A percentile compares a stretch with the other conserved stretches of the same genome.
phyloP scores from a whole-genome alignment of 192 early-diverging fungal species.

The Coemansia sp. region DNA sequence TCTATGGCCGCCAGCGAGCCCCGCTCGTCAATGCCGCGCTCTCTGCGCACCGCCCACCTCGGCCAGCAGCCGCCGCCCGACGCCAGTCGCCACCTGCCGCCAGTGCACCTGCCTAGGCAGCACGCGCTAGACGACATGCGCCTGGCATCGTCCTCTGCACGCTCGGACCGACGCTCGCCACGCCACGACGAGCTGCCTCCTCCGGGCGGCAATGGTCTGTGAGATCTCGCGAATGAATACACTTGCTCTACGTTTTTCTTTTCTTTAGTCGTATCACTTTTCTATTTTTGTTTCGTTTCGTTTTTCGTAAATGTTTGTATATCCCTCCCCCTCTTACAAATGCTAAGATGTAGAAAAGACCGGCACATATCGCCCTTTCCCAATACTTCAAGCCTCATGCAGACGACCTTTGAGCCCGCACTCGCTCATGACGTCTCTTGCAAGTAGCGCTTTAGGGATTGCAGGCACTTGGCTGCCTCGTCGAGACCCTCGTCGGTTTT shows the following conservation, averaged over 20 bases:
- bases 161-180: background rate
- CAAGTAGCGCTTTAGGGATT: constrained; percentile 59
- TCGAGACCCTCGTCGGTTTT: constrained; percentile 86
- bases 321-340: no score
- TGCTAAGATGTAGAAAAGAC: no score
- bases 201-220: background rate
- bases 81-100: background rate
- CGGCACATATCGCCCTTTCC: no score
- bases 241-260: background rate
- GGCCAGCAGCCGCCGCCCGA: background rate
- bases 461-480: constrained; percentile 69
- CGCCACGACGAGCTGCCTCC: background rate
- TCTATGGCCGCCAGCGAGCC: constrained; percentile 27
- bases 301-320: no score
- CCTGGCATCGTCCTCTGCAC: constrained; percentile 1
- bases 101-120: constrained; percentile 22
- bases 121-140: constrained; percentile 15
- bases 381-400: no score
- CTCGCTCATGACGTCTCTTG: background rate
- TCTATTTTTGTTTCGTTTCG: no score
- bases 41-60: constrained; percentile 19
- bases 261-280: background rate
- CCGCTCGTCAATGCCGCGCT: constrained; percentile 38
- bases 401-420: no score
- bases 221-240: background rate